phyloP scores from a whole-genome alignment of 164 flowering plant species.

The Warburgia ugandensis region DNA sequence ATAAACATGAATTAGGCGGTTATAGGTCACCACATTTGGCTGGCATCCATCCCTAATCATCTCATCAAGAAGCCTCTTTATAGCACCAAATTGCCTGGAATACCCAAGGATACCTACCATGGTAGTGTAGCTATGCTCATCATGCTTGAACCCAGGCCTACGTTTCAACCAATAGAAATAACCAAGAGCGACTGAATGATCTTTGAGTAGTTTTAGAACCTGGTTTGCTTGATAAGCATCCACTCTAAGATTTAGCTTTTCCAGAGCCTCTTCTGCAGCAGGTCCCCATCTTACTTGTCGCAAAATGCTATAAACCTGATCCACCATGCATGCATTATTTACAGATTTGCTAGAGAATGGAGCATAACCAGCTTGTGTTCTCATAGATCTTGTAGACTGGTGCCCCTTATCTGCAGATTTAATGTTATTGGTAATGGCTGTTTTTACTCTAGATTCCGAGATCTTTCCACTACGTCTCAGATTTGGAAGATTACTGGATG shows the following conservation, averaged over 20 bases:
- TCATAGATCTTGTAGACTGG: conserved; percentile 21
- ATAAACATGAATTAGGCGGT: conserved; percentile 89
- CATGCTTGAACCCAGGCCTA: conserved; percentile 79
- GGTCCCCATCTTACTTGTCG: conserved; percentile 58
- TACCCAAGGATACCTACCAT: conserved; percentile 96
- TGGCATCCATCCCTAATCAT: conserved; percentile 79
- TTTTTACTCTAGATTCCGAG: conserved; percentile 25
- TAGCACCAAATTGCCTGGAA: conserved; percentile 58
- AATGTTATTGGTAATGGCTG: conserved; percentile 5
- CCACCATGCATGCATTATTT: conserved; percentile 34
- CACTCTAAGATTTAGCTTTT: conserved; percentile 40
- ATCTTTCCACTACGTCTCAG: conserved; percentile 18
- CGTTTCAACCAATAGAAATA: conserved; percentile 85
- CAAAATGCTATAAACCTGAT: conserved; percentile 42
- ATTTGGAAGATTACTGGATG: conserved; percentile 21
- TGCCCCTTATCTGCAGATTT: conserved; percentile 14
- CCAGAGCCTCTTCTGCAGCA: conserved; percentile 70
- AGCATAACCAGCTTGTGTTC: conserved; percentile 19
- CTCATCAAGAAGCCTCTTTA: conserved; percentile 67
- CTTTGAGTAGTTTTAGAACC: conserved; percentile 72
- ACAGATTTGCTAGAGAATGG: conserved; percentile 26
- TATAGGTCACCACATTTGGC: conserved; percentile 92
- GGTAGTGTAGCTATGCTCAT: conserved; percentile 90
- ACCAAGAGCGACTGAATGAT: conserved; percentile 68
- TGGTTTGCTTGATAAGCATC: conserved; percentile 94